Percentiles rank a stretch among this genome's conserved stretches.
phyloP scores from a whole-genome alignment of 768 basidiomycete species.

The Lentinula raphanica region DNA sequence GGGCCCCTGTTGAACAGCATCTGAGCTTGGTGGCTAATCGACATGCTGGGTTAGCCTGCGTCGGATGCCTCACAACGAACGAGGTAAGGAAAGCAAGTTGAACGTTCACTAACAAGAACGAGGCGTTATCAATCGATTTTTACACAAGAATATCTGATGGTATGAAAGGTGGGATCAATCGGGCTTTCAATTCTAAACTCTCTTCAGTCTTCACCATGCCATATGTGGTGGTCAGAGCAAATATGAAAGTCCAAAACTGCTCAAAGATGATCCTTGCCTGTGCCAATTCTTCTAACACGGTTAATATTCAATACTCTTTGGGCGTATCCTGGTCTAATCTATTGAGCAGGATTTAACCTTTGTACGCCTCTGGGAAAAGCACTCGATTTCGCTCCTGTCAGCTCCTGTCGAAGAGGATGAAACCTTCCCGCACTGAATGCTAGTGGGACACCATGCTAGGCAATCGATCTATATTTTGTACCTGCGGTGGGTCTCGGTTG shows the following conservation, averaged over 20 bases:
- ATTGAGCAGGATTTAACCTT: background rate
- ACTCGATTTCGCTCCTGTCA: no score
- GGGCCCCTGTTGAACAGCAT: background rate
- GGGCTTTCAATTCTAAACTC: conserved; percentile 1
- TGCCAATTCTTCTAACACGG: background rate
- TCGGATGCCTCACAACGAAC: background rate
- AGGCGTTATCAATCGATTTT: background rate
- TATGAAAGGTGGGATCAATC: background rate
- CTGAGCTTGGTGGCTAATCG: background rate
- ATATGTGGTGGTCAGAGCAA: no score
- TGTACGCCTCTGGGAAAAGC: background rate
- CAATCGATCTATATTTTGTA: background rate
- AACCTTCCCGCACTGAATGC: background rate
- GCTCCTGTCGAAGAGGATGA: background rate
- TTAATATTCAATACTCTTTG: background rate
- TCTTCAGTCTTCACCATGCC: no score
- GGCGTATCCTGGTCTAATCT: no score
- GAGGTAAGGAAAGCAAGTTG: background rate
- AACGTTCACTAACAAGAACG: background rate
- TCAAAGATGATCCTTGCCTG: background rate
- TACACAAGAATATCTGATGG: background rate
- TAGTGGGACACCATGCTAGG: background rate
- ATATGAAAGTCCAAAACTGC: no score
- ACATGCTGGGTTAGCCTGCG: background rate
- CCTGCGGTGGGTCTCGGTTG: background rate